These are phyloP conservation scores for Colletotrichum sp. DNA, from an alignment of 2,329 filamentous ascomycete genomes.

Conservation along the genomic window DNA sequence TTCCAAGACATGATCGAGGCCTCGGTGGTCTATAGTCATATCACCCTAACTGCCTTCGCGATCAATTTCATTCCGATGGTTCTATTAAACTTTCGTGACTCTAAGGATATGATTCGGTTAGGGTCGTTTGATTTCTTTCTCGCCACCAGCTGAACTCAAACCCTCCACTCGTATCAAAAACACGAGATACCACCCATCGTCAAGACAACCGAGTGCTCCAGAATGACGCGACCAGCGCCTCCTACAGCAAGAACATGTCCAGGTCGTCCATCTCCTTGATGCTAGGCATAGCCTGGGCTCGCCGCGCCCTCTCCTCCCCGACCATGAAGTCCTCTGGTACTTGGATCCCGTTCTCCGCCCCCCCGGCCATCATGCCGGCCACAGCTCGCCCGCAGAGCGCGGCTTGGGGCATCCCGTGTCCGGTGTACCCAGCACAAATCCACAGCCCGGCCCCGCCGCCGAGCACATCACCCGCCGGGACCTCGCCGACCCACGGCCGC, in stretches of 20 bases:
- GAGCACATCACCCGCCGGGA: conserved; percentile 51
- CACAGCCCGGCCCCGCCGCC: conserved; percentile 63
- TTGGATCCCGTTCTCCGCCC: conserved; percentile 35
- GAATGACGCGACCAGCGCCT: not conserved
- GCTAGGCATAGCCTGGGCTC: conserved; percentile 15
- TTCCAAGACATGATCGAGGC: not conserved
- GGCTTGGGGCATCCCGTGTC: conserved; percentile 79
- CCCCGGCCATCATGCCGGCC: conserved; percentile 61
- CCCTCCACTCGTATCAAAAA: not conserved
- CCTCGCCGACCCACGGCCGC: conserved; percentile 72
- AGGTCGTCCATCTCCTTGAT: conserved; percentile 19
- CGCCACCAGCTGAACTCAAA: not conserved
- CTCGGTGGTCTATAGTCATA: not conserved
- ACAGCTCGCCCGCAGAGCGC: conserved; percentile 69
- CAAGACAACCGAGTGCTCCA: not conserved
- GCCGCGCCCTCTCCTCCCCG: conserved; percentile 33
- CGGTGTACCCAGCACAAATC: conserved; percentile 71
- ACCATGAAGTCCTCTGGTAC: conserved; percentile 48
- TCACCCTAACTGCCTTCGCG: not conserved
- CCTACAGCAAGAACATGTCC: conserved; percentile 20
- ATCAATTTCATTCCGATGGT: not conserved
- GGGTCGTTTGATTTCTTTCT: not conserved
- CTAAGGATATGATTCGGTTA: not conserved
- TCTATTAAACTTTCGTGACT: not conserved
- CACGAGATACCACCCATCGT: not conserved